Evolutionary conservation across 2,329 filamentous ascomycete species (phyloP).

Genomic region (Fusarium brachygibbosum): DNA sequence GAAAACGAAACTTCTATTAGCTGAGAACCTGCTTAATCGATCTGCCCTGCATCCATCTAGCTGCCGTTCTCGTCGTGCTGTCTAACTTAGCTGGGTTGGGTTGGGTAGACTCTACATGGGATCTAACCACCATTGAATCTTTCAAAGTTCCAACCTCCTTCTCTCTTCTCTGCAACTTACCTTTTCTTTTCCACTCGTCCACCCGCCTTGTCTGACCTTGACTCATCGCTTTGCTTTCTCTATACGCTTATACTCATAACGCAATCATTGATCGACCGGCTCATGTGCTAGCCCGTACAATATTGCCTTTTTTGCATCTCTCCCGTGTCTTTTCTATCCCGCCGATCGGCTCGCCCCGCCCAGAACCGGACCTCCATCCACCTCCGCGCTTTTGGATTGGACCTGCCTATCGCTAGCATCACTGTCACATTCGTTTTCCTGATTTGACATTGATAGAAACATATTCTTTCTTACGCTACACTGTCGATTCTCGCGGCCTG

Average conservation of each 20-base stretch:
- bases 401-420: constrained; percentile 25
- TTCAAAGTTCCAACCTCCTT: constrained; percentile 2
- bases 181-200: constrained; percentile 18
- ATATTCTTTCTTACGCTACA: constrained; percentile 18
- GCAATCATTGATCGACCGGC: constrained; percentile 30
- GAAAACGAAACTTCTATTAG: constrained; percentile 12
- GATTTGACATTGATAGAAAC: constrained; percentile 30
- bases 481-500: constrained; percentile 17
- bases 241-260: constrained; percentile 1
- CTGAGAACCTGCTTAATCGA: constrained; percentile 39
- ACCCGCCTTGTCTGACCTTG: constrained; percentile 6
- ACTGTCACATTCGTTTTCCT: constrained; percentile 20
- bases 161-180: constrained; percentile 1
- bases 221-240: constrained; percentile 6
- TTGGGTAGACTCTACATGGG: constrained; percentile 24
- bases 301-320: constrained; percentile 20
- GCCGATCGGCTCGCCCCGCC: constrained; percentile 39
- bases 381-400: constrained; percentile 36
- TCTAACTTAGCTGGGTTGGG: constrained; percentile 34
- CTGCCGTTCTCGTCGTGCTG: constrained; percentile 25
- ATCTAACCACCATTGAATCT: constrained; percentile 14
- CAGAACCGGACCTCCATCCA: constrained; percentile 39
- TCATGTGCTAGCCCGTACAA: constrained; percentile 25
- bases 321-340: constrained; percentile 22
- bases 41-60: constrained; percentile 48